A percentile compares a stretch with the other conserved stretches of the same genome.
phyloP scores from a whole-genome alignment of 805 yeast genomes.

The Hanseniaspora guilliermondii region DNA sequence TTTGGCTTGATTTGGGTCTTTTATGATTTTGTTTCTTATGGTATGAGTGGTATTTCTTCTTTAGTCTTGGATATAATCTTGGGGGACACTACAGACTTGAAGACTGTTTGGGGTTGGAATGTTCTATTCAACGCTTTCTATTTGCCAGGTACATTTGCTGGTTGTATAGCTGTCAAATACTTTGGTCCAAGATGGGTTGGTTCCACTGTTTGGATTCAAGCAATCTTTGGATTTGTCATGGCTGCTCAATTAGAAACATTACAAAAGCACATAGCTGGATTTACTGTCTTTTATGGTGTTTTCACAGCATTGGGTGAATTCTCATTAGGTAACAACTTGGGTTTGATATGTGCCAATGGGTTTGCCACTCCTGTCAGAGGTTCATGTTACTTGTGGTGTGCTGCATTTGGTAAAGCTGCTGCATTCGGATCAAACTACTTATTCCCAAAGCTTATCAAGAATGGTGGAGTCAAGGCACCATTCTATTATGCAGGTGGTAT shows the following conservation, averaged over 20 bases:
- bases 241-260: slow-evolving; percentile 55
- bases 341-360: slow-evolving; percentile 76
- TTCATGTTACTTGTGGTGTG: slow-evolving; percentile 79
- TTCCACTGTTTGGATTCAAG: slow-evolving; percentile 49
- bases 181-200: slow-evolving; percentile 83
- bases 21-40: slow-evolving; percentile 78
- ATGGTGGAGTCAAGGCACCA: slow-evolving; percentile 49
- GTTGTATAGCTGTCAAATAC: slow-evolving; percentile 73
- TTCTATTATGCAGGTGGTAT: slow-evolving; percentile 11
- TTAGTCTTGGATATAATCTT: slow-evolving; percentile 50
- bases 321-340: slow-evolving; percentile 80
- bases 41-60: slow-evolving; percentile 76
- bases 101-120: slow-evolving; percentile 83
- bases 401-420: slow-evolving; percentile 85
- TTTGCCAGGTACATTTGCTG: slow-evolving; percentile 82
- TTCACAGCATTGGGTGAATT: slow-evolving; percentile 82
- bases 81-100: slow-evolving; percentile 43
- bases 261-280: slow-evolving; percentile 54
- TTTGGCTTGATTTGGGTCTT: slow-evolving; percentile 79
- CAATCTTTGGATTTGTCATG: slow-evolving; percentile 71
- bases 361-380: slow-evolving; percentile 82
- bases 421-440: slow-evolving; percentile 84
- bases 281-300: slow-evolving; percentile 80
- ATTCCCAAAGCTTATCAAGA: slow-evolving; percentile 64
- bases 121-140: slow-evolving; percentile 79